Evolutionary conservation across 73 alveolate genomes (phyloP).

Genomic region (Effrenium voratum): DNA sequence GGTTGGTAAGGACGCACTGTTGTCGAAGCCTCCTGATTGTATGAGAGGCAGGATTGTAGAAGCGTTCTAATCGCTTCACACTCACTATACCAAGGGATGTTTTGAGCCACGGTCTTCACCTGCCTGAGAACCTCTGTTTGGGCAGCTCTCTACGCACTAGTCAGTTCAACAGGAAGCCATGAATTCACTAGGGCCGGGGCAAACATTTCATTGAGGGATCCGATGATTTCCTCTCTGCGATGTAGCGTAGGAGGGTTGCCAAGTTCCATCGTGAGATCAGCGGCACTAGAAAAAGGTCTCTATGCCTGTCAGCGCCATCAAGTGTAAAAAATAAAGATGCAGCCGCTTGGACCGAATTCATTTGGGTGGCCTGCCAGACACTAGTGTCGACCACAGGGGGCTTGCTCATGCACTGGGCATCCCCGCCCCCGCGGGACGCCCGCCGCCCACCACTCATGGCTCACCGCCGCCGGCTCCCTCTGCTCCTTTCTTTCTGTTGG

Average conservation of each 20-base stretch:
- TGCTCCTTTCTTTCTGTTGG: too few species aligned
- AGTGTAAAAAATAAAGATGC: too few species aligned
- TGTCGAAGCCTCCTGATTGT: background rate
- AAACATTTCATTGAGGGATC: background rate
- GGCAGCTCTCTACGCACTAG: too few species aligned
- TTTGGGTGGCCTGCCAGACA: too few species aligned
- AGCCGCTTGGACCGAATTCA: too few species aligned
- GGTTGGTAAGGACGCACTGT: background rate
- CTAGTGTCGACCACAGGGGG: too few species aligned
- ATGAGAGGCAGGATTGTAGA: background rate
- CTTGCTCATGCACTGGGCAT: too few species aligned
- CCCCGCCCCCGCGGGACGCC: too few species aligned
- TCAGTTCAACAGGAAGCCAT: too few species aligned
- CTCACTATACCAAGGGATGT: background rate
- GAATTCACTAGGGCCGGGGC: too few species aligned
- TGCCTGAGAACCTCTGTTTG: background rate
- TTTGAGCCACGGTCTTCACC: background rate
- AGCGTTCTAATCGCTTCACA: background rate
- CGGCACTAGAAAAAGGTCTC: background rate
- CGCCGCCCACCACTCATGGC: too few species aligned
- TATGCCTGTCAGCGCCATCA: background rate
- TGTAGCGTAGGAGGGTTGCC: background rate
- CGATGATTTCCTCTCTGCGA: background rate
- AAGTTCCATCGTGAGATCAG: background rate
- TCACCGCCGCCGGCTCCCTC: too few species aligned